Conservation (phyloP, 805 yeast species). For the Cyberlindnera meyerae region DNA sequence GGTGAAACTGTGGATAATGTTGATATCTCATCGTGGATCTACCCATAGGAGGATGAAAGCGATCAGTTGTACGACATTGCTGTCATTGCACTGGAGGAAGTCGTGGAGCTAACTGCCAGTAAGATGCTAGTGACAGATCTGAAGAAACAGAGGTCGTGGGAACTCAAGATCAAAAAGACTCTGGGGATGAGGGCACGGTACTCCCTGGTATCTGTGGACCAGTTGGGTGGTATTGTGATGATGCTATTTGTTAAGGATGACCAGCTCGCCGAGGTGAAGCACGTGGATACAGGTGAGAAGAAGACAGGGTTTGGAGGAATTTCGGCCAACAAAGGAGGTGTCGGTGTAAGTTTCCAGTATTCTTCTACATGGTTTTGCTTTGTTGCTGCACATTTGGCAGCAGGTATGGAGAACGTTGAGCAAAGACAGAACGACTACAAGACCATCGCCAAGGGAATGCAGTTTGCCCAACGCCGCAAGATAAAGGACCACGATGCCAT, state of each 20-base stretch:
- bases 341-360: slow-evolving; percentile 81
- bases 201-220: slow-evolving; percentile 58
- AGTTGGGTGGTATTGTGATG: slow-evolving; percentile 64
- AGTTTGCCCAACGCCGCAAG: slow-evolving; percentile 72
- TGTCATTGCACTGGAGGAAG: slow-evolving; percentile 90
- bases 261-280: slow-evolving; percentile 50
- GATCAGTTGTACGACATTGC: slow-evolving; percentile 59
- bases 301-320: slow-evolving; percentile 97
- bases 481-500: slow-evolving; percentile 77
- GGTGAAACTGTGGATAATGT: slow-evolving; percentile 51
- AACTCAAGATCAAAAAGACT: slow-evolving; percentile 47
- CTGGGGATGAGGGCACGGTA: slow-evolving; percentile 44
- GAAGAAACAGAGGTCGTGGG: slow-evolving; percentile 62
- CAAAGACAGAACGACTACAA: slow-evolving; percentile 86
- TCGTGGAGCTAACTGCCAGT: slow-evolving; percentile 88
- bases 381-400: slow-evolving; percentile 89
- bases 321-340: slow-evolving; percentile 96
- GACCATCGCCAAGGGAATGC: slow-evolving; percentile 67
- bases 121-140: slow-evolving; percentile 70
- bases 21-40: slow-evolving; percentile 73
- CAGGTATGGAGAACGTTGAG: slow-evolving; percentile 75
- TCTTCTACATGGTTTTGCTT: slow-evolving; percentile 79
- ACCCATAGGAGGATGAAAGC: slow-evolving; percentile 48
- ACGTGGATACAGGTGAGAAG: slow-evolving; percentile 90
- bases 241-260: slow-evolving; percentile 56